Conservation (phyloP, 345 rosid species). For the Arabidopsis arenosa region DNA sequence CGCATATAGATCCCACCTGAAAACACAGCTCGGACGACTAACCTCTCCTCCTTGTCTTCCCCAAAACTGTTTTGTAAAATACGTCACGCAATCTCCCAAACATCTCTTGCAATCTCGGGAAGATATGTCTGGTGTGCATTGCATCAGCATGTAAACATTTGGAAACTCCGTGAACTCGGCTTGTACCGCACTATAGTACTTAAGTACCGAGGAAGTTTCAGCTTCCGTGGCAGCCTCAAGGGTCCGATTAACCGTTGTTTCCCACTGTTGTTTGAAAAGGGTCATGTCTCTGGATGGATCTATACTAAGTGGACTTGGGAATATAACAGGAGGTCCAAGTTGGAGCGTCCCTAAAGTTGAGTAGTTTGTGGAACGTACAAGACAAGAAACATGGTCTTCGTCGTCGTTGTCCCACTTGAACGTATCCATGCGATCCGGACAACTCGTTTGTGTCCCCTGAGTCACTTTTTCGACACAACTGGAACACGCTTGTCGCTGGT, state of each 20-base stretch:
- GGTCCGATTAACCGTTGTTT: background rate
- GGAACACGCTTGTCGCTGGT: constrained; percentile 34
- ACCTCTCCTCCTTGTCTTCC: constrained; percentile 48
- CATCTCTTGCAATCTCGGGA: constrained; percentile 40
- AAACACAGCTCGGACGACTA: constrained; percentile 46
- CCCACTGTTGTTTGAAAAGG: constrained; percentile 43
- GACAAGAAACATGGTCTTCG: constrained; percentile 35
- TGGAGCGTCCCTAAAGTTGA: constrained; percentile 32
- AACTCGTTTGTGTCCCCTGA: background rate
- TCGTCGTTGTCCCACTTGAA: constrained; percentile 14
- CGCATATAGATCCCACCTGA: constrained; percentile 53
- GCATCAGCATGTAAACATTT: constrained; percentile 37
- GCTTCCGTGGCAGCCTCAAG: background rate
- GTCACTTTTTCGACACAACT: constrained; percentile 29
- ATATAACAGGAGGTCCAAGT: background rate
- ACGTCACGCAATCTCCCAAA: background rate
- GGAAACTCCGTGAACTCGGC: background rate
- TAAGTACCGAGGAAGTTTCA: constrained; percentile 30
- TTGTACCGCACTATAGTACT: constrained; percentile 41
- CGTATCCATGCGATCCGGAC: constrained; percentile 45
- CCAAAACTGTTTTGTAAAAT: constrained; percentile 26
- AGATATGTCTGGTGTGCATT: constrained; percentile 56
- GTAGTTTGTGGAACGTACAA: constrained; percentile 40
- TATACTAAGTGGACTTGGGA: background rate
- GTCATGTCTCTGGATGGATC: constrained; percentile 7